Evolutionary conservation across 805 yeast genomes (phyloP), one percentile per base, ranked within the genome.

Genomic region (Saccharomycopsis capsularis): DNA sequence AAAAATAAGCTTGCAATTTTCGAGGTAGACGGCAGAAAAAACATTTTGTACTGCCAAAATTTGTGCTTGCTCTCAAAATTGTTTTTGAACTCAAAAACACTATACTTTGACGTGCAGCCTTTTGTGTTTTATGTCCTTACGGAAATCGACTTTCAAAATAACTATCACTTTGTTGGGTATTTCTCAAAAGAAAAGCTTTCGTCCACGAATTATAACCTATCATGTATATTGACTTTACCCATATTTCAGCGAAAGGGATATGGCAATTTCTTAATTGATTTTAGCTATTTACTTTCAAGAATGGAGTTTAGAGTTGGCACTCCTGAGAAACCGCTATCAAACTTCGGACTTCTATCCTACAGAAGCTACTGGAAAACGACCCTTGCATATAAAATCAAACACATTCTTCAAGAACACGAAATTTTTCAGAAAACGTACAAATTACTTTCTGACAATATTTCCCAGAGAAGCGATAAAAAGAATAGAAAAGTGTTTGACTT

Each of bases 91-190:
- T 87, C 96, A 2, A 93, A 93, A 61, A 88, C 97, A 0, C 69
- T 93, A 45, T 90, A 89, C 61, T 88, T 88, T 61, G 98, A 93
- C 60, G 98, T 91, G 40, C 96, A 93, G 63, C 96, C 98, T 1
- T 91, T 91, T 58, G 76, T 85, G 61, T 93, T 93, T 61, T 93
- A 91, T 64, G 79, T 90, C 1, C 65, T 93, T 40, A 85, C 91
- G 3, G 93, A 85, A 55, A 69, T 75, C 39, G 85, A 81, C 57
- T 5, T 71, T 69, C n/a, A 38, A 15, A 36, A 36, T 19, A 40
- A 44, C 16, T 82, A 82, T 60, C 89, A 86, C 60, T 85, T 93
- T 65, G 90, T 90, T 35, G 99, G 99, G 0, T 93, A 93, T 63
- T 93, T 93, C 61, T 85, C 95, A 22, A 93, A 93, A 59, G 96